Percentiles rank a stretch among this genome's conserved stretches.
Conservation (phyloP, 371 early-diverging fungal genomes). For the Mortierella sp. region DNA sequence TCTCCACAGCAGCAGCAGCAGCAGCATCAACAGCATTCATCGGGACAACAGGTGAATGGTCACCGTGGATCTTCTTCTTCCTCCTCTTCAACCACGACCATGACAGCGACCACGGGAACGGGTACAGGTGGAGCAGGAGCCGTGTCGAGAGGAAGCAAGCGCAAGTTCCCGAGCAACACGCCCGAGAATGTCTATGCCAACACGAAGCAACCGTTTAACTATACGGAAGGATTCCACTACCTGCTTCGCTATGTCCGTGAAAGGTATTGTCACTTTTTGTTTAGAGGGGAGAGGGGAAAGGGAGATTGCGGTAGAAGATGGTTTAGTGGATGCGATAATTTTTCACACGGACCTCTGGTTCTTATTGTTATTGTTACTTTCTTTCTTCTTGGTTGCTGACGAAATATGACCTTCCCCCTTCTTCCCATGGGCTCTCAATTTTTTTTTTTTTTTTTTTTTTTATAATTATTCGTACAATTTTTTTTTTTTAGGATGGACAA, state of each 20-base stretch:
- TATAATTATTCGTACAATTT: neutral
- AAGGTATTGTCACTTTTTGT: slow-evolving; percentile 56
- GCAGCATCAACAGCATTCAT: slow-evolving; percentile 8
- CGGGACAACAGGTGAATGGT: slow-evolving; percentile 3
- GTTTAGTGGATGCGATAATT: neutral
- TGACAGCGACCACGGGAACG: neutral
- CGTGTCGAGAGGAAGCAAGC: slow-evolving; percentile 30
- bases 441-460: neutral
- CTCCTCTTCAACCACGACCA: neutral
- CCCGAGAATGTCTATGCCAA: slow-evolving; percentile 78
- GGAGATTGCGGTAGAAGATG: too few relatives aligned
- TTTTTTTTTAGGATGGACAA: slow-evolving; percentile 72
- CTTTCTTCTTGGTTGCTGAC: neutral
- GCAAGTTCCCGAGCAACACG: slow-evolving; percentile 51
- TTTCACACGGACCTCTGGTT: neutral
- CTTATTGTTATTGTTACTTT: too few relatives aligned
- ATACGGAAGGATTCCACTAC: slow-evolving; percentile 87
- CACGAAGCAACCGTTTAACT: slow-evolving; percentile 80
- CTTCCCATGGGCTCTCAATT: neutral
- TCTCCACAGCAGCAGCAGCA: slow-evolving; percentile 2
- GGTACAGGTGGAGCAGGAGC: neutral
- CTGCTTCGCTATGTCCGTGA: slow-evolving; percentile 74
- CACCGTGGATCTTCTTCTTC: neutral
- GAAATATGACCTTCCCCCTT: neutral
- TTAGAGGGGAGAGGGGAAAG: too few relatives aligned